These are phyloP conservation scores for Fusarium torulosum DNA, from an alignment of 2,329 filamentous ascomycete species.

Conservation along the genomic window DNA sequence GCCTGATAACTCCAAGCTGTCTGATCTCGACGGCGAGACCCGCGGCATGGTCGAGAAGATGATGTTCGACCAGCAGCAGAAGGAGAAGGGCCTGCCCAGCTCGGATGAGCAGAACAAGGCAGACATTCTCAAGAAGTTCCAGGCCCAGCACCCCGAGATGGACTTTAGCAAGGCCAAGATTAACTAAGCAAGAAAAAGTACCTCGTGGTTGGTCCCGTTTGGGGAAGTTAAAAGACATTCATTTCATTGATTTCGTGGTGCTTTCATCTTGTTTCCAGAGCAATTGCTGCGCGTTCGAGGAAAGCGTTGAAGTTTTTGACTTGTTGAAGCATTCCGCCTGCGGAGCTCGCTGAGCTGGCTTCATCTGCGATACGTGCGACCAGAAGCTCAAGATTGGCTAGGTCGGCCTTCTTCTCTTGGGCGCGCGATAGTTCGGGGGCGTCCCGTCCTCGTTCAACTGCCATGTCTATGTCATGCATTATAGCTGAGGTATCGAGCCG, in stretches of 20 bases:
- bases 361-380: conserved; percentile 67
- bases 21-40: conserved; percentile 94
- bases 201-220: neutral
- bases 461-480: conserved; percentile 73
- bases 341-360: conserved; percentile 62
- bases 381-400: conserved; percentile 69
- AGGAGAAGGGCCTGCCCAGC: conserved; percentile 88
- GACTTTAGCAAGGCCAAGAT: conserved; percentile 80
- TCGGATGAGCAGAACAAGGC: conserved; percentile 96
- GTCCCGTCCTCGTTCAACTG: conserved; percentile 63
- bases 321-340: conserved; percentile 67
- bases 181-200: conserved; percentile 54
- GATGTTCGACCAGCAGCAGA: conserved; percentile 99
- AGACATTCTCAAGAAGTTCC: conserved; percentile 93
- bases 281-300: conserved; percentile 69
- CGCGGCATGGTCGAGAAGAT: conserved; percentile 99
- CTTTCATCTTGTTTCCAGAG: conserved; percentile 62
- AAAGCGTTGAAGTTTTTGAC: conserved; percentile 73
- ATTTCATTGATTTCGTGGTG: conserved; percentile 13
- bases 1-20: conserved; percentile 91
- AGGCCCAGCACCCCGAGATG: conserved; percentile 81
- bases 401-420: conserved; percentile 62
- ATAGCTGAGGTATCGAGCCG: conserved; percentile 67
- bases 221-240: conserved; percentile 14
- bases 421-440: conserved; percentile 61